Evolutionary conservation across 179 eudicot species (phyloP), one percentile per base, ranked within the genome.

Genomic region (Silene coronaria): DNA sequence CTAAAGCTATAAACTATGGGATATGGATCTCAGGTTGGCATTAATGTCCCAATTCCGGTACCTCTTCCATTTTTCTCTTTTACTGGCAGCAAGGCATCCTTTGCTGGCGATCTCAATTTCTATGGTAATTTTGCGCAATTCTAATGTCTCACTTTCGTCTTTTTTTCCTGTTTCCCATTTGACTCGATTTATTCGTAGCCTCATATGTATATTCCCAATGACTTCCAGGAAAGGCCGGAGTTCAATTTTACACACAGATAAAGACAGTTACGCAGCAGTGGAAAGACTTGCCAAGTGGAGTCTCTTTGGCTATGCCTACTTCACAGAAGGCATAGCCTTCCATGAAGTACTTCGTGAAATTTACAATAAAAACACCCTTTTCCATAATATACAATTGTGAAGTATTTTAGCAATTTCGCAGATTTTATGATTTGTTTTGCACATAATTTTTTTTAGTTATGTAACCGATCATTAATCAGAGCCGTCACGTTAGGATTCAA

Each of bases 11-110:
- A 34, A 16, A 26, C 7, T 64, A 23, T 63, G 74, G 63, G 16
- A 74, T 62, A 38, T 62, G 67, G 32, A 45, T 66, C 28, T 75
- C 85, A 96, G 98, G 92, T 96, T 59, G 99, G 99, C 78, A 90
- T 96, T 71, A 96, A 96, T 70, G 99, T 96, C 71, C 97, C 99
- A 6, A 93, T 96, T 77, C 98, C 99, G 6, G 96, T 91, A 72
- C 99, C 99, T 65, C 83, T 96, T n/a, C 97, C 99, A 6, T 93
- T 96, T 81, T 96, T 96, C 83, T 93, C 97, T 6, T 96, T 96
- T 65, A 93, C 96, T 1, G 98, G 99, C 79, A 84, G 87, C 80
- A 93, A 93, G 91, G 98, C 98, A 70, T 96, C 99, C 3, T 96
- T 96, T 51, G 96, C 99, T 2, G 99, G 99, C 36, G 97, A 96